phyloP scores from a whole-genome alignment of 2,329 filamentous ascomycete species.

The Cercospora sp. region DNA sequence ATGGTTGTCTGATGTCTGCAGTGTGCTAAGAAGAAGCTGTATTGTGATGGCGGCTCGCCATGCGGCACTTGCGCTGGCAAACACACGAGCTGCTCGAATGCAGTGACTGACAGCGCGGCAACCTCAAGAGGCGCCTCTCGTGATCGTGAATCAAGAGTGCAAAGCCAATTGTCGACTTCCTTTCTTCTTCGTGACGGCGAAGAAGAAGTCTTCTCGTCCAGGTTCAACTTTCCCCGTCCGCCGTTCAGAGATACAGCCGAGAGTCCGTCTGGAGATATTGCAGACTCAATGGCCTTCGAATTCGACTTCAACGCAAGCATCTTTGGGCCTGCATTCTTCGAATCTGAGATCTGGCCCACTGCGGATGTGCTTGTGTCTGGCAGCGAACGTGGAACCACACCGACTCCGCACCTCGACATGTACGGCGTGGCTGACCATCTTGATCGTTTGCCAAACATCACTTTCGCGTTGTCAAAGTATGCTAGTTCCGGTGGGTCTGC shows the following conservation, averaged over 20 bases:
- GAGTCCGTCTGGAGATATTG: not conserved
- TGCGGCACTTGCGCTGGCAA: conserved; percentile 9
- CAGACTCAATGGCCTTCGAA: not conserved
- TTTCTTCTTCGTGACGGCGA: conserved; percentile 14
- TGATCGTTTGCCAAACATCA: not conserved
- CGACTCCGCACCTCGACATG: not conserved
- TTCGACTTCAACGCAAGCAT: conserved; percentile 13
- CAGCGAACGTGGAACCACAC: not conserved
- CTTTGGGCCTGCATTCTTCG: conserved; percentile 10
- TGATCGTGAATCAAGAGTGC: not conserved
- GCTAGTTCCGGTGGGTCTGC: not conserved
- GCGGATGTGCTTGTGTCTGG: not conserved
- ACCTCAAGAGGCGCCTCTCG: not conserved
- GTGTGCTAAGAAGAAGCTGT: conserved; percentile 15
- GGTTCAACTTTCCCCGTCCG: conserved; percentile 17
- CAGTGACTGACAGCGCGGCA: not conserved
- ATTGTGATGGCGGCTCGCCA: conserved; percentile 12
- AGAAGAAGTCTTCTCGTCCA: conserved; percentile 16
- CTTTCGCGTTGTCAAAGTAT: not conserved
- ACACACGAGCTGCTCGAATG: not conserved
- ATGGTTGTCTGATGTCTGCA: not conserved
- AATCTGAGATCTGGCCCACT: conserved; percentile 8
- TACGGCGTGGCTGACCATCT: conserved; percentile 8
- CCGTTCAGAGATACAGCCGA: not conserved
- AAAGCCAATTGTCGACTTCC: not conserved